Evolutionary conservation across 2,329 filamentous ascomycete genomes (phyloP).

Genomic region (Fusarium compactum): DNA sequence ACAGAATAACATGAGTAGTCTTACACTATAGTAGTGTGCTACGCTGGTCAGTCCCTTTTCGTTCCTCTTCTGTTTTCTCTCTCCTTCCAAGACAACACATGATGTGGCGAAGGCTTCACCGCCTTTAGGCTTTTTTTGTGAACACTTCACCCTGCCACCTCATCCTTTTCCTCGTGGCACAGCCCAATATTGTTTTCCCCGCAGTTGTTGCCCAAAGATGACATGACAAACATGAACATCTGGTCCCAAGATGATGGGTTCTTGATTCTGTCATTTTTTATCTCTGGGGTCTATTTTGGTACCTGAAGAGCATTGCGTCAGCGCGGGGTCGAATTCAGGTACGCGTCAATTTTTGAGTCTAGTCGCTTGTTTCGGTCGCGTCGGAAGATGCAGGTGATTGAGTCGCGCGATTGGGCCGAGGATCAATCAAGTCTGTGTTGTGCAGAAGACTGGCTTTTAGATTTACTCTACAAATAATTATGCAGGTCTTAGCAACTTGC

Average conservation of each 20-base stretch:
- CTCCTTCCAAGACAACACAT: conserved; percentile 30
- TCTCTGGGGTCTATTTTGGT: neutral
- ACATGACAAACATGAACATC: neutral
- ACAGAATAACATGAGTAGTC: neutral
- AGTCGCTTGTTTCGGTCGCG: neutral
- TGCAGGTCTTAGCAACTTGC: accelerated
- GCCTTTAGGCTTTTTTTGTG: conserved; percentile 27
- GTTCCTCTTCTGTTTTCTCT: conserved; percentile 3
- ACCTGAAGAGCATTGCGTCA: conserved; percentile 10
- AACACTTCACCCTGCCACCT: conserved; percentile 21
- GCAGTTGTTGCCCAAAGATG: conserved; percentile 6
- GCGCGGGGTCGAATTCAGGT: conserved; percentile 5
- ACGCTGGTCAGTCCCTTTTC: accelerated
- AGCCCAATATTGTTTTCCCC: neutral
- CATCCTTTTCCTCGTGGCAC: conserved; percentile 18
- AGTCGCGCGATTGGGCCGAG: neutral
- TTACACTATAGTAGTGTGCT: accelerated
- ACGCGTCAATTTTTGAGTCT: conserved; percentile 3
- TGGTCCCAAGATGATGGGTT: neutral
- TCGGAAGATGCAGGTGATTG: neutral
- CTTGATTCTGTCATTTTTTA: neutral
- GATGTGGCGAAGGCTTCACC: conserved; percentile 30
- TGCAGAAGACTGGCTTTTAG: accelerated
- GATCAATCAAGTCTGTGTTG: neutral
- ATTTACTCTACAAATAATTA: neutral